A percentile compares a stretch with the other conserved stretches of the same genome.
phyloP scores from a whole-genome alignment of 2,329 filamentous ascomycete species.

The Orbilia brochopaga region DNA sequence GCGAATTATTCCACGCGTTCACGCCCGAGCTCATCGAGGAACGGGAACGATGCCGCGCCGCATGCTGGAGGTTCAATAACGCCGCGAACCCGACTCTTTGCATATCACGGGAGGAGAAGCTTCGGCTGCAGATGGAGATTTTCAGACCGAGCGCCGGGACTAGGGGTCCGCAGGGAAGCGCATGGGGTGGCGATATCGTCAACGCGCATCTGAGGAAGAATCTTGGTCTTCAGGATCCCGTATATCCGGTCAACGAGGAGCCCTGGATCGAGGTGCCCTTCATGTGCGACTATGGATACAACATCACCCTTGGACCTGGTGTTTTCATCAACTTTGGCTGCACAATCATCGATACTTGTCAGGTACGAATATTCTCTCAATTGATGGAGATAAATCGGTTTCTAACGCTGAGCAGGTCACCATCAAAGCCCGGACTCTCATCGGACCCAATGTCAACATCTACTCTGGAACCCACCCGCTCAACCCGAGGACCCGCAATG shows the following conservation, averaged over 20 bases:
- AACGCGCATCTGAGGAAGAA: constrained; percentile 45
- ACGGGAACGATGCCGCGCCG: constrained; percentile 80
- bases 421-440: constrained; percentile 61
- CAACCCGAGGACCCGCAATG: constrained; percentile 75
- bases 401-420: constrained; percentile 54
- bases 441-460: constrained; percentile 85
- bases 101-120: constrained; percentile 71
- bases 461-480: constrained; percentile 75
- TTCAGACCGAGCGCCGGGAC: constrained; percentile 52
- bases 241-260: constrained; percentile 48
- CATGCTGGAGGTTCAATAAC: constrained; percentile 86
- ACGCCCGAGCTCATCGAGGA: constrained; percentile 79
- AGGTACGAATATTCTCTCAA: constrained; percentile 56
- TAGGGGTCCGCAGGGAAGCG: constrained; percentile 42
- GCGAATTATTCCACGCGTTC: constrained; percentile 78
- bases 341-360: constrained; percentile 82
- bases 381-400: constrained; percentile 1
- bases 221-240: constrained; percentile 39
- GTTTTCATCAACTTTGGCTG: constrained; percentile 84
- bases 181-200: constrained; percentile 40
- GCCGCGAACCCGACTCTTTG: constrained; percentile 73
- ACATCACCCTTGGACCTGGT: constrained; percentile 84
- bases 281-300: constrained; percentile 93
- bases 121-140: constrained; percentile 74
- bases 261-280: constrained; percentile 79